Conservation (phyloP, 805 yeast species). For the Candida quercuum region DNA sequence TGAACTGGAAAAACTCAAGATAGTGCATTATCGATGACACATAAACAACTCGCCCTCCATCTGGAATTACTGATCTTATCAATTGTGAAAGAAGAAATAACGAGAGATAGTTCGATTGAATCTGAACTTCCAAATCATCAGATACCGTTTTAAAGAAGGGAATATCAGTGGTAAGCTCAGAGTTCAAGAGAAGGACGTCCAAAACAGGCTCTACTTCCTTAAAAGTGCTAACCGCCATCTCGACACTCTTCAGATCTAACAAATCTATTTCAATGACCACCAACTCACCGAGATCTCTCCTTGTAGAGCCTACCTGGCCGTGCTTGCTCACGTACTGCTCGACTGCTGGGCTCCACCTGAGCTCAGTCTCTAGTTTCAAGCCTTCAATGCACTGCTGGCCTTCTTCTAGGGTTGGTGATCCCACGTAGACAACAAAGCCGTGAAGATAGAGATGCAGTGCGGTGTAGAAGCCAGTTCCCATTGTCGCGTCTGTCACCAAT, state of each 20-base stretch:
- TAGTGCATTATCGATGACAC: slow-evolving; percentile 62
- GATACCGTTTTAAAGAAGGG: slow-evolving; percentile 59
- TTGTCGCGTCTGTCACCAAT: slow-evolving; percentile 74
- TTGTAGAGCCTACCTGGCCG: too few relatives aligned
- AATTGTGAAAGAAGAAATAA: slow-evolving; percentile 67
- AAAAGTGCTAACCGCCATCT: slow-evolving; percentile 43
- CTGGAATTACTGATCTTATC: slow-evolving; percentile 39
- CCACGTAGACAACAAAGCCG: slow-evolving; percentile 71
- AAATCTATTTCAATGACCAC: slow-evolving; percentile 52
- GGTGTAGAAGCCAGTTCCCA: slow-evolving; percentile 77
- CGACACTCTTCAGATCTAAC: slow-evolving; percentile 35
- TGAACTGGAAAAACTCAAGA: slow-evolving; percentile 42
- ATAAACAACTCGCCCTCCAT: slow-evolving; percentile 49
- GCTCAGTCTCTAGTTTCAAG: too few relatives aligned
- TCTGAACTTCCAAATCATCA: slow-evolving; percentile 72
- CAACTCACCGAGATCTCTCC: slow-evolving; percentile 40
- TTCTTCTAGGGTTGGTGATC: slow-evolving; percentile 63
- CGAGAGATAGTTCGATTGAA: slow-evolving; percentile 73
- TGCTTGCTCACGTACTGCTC: slow-evolving; percentile 7
- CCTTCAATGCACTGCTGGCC: too few relatives aligned
- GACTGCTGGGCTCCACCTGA: slow-evolving; percentile 4
- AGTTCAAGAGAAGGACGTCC: slow-evolving; percentile 67
- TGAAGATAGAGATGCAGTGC: slow-evolving; percentile 72
- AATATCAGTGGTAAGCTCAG: slow-evolving; percentile 78
- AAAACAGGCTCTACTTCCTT: slow-evolving; percentile 40